Percentiles rank a stretch among this genome's conserved stretches.
phyloP scores from a whole-genome alignment of 1,284 basidiomycete species.

The Trametes sp. region DNA sequence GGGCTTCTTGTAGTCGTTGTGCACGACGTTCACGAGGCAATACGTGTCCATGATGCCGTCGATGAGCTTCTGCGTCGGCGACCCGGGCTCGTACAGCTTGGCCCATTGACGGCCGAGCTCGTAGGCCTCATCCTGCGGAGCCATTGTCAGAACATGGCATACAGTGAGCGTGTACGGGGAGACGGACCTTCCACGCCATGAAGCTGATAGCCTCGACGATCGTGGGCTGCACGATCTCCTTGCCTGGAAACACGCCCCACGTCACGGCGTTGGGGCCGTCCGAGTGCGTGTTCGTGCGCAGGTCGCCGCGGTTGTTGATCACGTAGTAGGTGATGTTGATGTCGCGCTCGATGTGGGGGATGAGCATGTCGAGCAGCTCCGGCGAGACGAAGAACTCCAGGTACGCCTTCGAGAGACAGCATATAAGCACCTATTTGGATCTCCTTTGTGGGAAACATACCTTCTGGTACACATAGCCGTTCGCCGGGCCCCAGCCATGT shows the following conservation, averaged over 20 bases:
- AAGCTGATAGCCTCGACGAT: conserved; percentile 98
- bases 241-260: conserved; percentile 99
- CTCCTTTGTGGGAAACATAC: conserved; percentile 47
- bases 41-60: conserved; percentile 80
- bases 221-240: conserved; percentile 98
- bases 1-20: conserved; percentile 92
- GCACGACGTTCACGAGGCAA: conserved; percentile 96
- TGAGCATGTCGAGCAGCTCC: conserved; percentile 68
- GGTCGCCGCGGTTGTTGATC: conserved; percentile 91
- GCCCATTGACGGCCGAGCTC: conserved; percentile 97
- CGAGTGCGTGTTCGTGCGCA: conserved; percentile 90
- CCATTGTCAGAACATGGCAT: background rate
- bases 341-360: conserved; percentile 89
- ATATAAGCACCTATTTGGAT: conserved; percentile 1
- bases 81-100: conserved; percentile 83
- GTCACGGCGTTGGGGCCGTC: conserved; percentile 98
- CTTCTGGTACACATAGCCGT: conserved; percentile 98
- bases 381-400: conserved; percentile 79
- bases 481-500: conserved; percentile 94
- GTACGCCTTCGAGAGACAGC: conserved; percentile 74
- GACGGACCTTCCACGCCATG: conserved; percentile 92
- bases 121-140: conserved; percentile 89
- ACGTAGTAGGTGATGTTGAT: conserved; percentile 96
- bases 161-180: background rate
- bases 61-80: conserved; percentile 81